These are phyloP conservation scores for Forsythia suspensa DNA, from an alignment of 257 asterid species.

Conservation along the genomic window DNA sequence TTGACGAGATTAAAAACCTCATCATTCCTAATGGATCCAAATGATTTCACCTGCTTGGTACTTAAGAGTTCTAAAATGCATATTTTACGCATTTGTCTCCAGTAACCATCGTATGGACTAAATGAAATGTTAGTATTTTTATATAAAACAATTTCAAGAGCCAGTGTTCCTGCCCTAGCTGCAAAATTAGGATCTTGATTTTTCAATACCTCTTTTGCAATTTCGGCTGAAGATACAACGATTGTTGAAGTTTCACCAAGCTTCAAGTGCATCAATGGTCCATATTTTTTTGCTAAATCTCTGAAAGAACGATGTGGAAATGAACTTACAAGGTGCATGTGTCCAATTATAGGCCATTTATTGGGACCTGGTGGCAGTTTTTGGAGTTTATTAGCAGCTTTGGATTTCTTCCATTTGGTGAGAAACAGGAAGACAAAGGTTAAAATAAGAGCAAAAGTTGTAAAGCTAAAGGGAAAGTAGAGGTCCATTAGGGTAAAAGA, in stretches of 20 bases:
- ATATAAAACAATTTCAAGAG: conserved; percentile 19
- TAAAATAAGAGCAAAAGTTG: too few species aligned
- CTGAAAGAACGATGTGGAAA: conserved; percentile 16
- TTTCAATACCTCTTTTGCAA: conserved; percentile 2
- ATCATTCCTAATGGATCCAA: too few species aligned
- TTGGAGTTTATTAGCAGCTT: not conserved
- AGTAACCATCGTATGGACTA: too few species aligned
- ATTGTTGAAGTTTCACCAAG: not conserved
- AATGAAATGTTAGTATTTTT: not conserved
- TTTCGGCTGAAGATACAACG: conserved; percentile 17
- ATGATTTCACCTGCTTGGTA: conserved; percentile 13
- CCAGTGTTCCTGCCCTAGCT: not conserved
- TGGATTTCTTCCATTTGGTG: too few species aligned
- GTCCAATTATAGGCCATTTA: conserved; percentile 24
- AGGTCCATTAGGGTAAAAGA: too few species aligned
- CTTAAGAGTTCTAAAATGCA: conserved; percentile 5
- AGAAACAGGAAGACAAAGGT: too few species aligned
- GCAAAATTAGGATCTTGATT: conserved; percentile 5
- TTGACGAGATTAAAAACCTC: too few species aligned
- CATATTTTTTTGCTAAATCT: conserved; percentile 18
- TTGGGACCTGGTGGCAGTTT: conserved; percentile 29
- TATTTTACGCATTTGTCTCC: too few species aligned
- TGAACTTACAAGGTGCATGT: conserved; percentile 6
- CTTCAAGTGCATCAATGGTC: conserved; percentile 15
- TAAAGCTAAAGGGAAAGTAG: too few species aligned